phyloP scores from a whole-genome alignment of 306 rosid genomes.

The Rosa multiflora region DNA sequence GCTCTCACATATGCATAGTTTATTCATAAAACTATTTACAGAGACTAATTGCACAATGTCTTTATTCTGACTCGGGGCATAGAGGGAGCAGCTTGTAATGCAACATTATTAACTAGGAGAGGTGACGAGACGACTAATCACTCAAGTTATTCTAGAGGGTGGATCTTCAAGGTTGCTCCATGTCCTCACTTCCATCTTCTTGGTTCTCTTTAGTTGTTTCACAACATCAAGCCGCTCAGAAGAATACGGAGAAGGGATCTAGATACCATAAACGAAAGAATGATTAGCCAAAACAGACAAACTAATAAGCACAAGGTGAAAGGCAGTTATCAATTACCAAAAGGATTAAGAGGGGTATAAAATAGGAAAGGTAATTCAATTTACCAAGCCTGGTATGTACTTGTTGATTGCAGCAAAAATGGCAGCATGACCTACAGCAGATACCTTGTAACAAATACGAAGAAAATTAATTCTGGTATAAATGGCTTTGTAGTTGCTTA shows the following conservation, averaged over 20 bases:
- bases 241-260: conserved; percentile 73
- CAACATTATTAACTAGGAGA: not conserved
- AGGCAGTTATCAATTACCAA: not conserved
- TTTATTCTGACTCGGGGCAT: not conserved
- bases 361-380: conserved; percentile 6
- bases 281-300: conserved; percentile 2
- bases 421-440: conserved; percentile 69
- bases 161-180: conserved; percentile 46
- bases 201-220: conserved; percentile 59
- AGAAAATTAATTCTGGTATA: not conserved
- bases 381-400: conserved; percentile 63
- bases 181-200: conserved; percentile 47
- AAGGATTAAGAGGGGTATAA: not conserved
- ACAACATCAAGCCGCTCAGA: conserved; percentile 57
- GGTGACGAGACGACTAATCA: not conserved
- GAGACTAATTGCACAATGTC: not conserved
- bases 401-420: conserved; percentile 67
- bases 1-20: not conserved
- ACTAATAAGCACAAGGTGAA: not conserved
- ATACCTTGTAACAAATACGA: conserved; percentile 40
- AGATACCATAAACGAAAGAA: conserved; percentile 18
- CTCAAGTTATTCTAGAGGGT: conserved; percentile 29
- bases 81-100: not conserved
- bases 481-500: not conserved
- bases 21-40: not conserved